Percentiles rank a stretch among this genome's conserved stretches.
Conservation (phyloP, 2,329 filamentous ascomycete genomes). For the Clonostachys sp. region DNA sequence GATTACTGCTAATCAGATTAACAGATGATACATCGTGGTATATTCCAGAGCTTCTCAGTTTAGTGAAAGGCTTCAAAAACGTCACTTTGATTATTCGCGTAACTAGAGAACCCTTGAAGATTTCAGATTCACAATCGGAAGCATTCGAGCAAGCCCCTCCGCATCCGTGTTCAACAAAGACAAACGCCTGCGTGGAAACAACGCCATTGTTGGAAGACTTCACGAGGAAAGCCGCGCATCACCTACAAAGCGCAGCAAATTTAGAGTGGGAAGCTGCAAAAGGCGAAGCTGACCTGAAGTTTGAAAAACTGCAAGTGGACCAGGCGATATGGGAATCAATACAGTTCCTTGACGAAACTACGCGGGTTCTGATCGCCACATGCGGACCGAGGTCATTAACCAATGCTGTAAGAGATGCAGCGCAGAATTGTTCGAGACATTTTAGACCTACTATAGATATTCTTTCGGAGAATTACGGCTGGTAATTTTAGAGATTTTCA, state of each 20-base stretch:
- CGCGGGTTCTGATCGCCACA: background rate
- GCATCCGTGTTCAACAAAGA: no score
- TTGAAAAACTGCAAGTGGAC: no score
- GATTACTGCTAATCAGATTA: background rate
- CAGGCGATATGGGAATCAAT: no score
- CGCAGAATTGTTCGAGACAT: background rate
- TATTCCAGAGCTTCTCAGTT: background rate
- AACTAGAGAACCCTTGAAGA: no score
- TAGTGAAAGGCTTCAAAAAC: constrained; percentile 1
- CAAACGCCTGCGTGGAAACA: no score
- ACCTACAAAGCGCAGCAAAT: no score
- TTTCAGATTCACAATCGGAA: no score
- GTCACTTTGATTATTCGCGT: background rate
- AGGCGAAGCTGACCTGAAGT: no score
- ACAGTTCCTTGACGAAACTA: background rate
- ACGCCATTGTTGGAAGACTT: no score
- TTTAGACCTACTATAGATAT: background rate
- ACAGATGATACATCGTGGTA: background rate
- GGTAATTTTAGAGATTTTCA: background rate
- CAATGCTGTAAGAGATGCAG: background rate
- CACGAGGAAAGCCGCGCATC: no score
- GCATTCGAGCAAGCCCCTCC: no score
- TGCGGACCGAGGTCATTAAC: background rate
- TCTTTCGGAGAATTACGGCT: background rate
- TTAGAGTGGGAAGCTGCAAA: no score